Percentiles rank a stretch among this genome's conserved stretches.
Evolutionary conservation across 2,329 filamentous ascomycete species (phyloP).

Genomic region (Fusarium illudens): DNA sequence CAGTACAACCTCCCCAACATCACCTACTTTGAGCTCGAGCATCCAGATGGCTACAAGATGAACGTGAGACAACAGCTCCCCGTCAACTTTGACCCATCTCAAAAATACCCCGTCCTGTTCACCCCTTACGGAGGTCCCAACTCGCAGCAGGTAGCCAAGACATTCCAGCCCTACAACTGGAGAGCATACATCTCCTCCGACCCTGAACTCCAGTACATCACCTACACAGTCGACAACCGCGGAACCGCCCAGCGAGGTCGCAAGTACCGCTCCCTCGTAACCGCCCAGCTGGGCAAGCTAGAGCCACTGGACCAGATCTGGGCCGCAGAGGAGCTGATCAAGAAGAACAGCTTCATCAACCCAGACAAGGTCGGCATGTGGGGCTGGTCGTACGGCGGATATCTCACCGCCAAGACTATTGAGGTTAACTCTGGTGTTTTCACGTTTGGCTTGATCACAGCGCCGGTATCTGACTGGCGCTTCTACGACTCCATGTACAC

Average conservation of each 20-base stretch:
- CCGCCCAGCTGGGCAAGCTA: conserved; percentile 67
- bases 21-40: conserved; percentile 68
- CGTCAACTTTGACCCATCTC: conserved; percentile 67
- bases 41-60: conserved; percentile 67
- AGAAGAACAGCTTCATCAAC: conserved; percentile 63
- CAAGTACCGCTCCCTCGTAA: conserved; percentile 66
- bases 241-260: conserved; percentile 73
- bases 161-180: conserved; percentile 65
- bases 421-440: conserved; percentile 69
- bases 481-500: conserved; percentile 78
- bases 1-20: conserved; percentile 71
- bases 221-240: conserved; percentile 74
- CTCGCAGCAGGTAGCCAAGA: conserved; percentile 67
- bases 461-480: conserved; percentile 73
- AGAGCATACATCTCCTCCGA: conserved; percentile 72
- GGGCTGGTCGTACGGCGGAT: conserved; percentile 75
- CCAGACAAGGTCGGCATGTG: conserved; percentile 69
- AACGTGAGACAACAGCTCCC: conserved; percentile 73
- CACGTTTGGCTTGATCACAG: conserved; percentile 69
- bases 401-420: conserved; percentile 71
- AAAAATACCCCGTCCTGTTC: conserved; percentile 73
- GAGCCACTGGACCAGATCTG: conserved; percentile 74
- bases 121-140: conserved; percentile 74
- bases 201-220: conserved; percentile 72
- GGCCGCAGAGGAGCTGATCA: conserved; percentile 65